Evolutionary conservation across 148 eudicot genomes (phyloP), one percentile per base, ranked within the genome.

Genomic region (Amaranthus palmeri): DNA sequence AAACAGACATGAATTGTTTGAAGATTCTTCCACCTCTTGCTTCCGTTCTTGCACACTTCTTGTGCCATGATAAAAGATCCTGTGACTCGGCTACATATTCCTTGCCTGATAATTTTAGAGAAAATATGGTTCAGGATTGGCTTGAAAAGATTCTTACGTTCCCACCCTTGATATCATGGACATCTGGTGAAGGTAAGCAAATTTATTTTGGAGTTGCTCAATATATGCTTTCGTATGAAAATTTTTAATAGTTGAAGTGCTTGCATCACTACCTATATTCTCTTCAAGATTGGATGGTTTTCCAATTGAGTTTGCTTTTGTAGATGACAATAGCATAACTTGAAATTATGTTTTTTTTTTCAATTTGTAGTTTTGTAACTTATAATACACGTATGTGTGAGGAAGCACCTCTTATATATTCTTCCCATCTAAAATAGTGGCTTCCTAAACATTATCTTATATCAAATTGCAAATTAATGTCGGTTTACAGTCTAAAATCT

Each of bases 131-230:
- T 58, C 76, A 79, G 76, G 92, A 86, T 45, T 95, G 98, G 98
- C 90, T 95, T 70, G 83, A 78, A 72, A 85, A 76, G 85, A 71
- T 86, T 71, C 55, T 83, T 64, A 70, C 77, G 15, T 91, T 91
- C 74, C 87, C 96, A 56, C 80, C 96, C 64, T 71, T 85, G 76
- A 78, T 79, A 69, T 66, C 89, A 7, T 91, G 96, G 96, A 78
- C 82, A 73, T 74, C 88, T 59, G 93, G 82, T 79, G 88, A 85
- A 86, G 97, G 98, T 91, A 87, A 71, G 14, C 62, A 11, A 69
- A 9, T 59, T 56, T 10, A 41, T 68, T 73, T 18, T n/a, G 50
- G 41, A 77, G 7, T 45, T 45, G 12, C 8, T 45, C 56, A 52
- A 64, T 11, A 45, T 65, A 6, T 49, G 25, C n/a, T 2, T 4